Conservation (phyloP, 139 green algal genomes). For the Volvox africanus region DNA sequence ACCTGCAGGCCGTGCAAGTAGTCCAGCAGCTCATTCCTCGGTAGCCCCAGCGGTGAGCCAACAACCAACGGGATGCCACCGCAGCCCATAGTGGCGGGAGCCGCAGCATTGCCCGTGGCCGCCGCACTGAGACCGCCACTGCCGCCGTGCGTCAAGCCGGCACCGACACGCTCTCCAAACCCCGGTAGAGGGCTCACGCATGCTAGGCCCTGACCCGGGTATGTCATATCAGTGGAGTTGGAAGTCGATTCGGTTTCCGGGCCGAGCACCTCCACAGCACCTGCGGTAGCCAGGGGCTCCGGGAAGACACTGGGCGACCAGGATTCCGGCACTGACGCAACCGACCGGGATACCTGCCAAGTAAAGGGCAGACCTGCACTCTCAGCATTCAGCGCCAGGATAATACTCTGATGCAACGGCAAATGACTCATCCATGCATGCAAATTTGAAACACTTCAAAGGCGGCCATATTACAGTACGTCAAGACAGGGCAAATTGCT, state of each 20-base stretch:
- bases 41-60: slow-evolving; percentile 32
- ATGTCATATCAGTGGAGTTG: neutral
- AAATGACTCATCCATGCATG: no score
- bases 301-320: neutral
- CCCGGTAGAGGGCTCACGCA: slow-evolving; percentile 36
- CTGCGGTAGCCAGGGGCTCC: neutral
- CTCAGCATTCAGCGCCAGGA: no score
- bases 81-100: slow-evolving; percentile 35
- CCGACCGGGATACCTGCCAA: neutral
- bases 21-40: slow-evolving; percentile 78
- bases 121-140: neutral
- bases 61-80: slow-evolving; percentile 41
- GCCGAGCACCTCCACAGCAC: slow-evolving; percentile 31
- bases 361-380: no score
- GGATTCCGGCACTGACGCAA: neutral
- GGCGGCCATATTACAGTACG: no score
- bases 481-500: no score
- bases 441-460: no score
- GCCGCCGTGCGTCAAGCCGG: neutral
- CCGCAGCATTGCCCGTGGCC: neutral
- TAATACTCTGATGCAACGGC: no score
- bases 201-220: neutral
- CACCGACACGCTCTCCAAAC: slow-evolving; percentile 12
- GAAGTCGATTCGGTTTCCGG: neutral
- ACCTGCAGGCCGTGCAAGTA: slow-evolving; percentile 82